phyloP scores from a whole-genome alignment of 2,329 filamentous ascomycete species.

The Rutstroemia sp. region DNA sequence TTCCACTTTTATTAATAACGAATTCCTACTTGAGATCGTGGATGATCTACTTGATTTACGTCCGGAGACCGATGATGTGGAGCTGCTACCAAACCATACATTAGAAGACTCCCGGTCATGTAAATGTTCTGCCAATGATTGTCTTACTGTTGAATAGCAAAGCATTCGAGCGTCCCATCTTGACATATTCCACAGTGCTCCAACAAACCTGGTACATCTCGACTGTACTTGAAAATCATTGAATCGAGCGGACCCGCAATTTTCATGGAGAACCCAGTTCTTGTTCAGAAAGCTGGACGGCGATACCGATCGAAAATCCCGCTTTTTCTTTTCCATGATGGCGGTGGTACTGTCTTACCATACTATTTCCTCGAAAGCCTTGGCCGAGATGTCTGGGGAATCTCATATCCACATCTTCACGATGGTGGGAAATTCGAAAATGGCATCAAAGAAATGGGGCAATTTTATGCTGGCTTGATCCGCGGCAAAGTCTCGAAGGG shows the following conservation, averaged over 20 bases:
- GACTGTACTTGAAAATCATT: no score
- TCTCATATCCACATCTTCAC: slow-evolving; percentile 4
- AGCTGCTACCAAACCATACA: not conserved
- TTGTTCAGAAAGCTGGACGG: not conserved
- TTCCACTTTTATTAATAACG: no score
- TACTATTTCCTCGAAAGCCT: slow-evolving; percentile 7
- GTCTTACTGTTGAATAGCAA: not conserved
- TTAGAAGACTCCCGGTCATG: not conserved
- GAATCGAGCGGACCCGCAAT: no score
- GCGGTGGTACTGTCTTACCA: not conserved
- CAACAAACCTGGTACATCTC: no score
- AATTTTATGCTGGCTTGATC: slow-evolving; percentile 1
- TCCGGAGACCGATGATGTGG: not conserved
- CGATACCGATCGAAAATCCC: slow-evolving; percentile 2
- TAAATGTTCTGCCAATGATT: not conserved
- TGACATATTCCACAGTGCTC: not conserved
- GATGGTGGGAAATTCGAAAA: not conserved
- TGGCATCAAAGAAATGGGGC: slow-evolving; percentile 1
- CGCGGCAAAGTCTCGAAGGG: not conserved
- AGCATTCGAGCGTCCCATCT: not conserved
- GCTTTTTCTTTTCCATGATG: slow-evolving; percentile 3
- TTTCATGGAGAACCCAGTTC: not conserved
- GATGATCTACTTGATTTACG: no score
- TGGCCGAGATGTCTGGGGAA: not conserved
- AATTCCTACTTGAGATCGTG: no score